Evolutionary conservation across 805 yeast species (phyloP), one percentile per base, ranked within the genome.

Genomic region (Grigorovia transvaalensis): DNA sequence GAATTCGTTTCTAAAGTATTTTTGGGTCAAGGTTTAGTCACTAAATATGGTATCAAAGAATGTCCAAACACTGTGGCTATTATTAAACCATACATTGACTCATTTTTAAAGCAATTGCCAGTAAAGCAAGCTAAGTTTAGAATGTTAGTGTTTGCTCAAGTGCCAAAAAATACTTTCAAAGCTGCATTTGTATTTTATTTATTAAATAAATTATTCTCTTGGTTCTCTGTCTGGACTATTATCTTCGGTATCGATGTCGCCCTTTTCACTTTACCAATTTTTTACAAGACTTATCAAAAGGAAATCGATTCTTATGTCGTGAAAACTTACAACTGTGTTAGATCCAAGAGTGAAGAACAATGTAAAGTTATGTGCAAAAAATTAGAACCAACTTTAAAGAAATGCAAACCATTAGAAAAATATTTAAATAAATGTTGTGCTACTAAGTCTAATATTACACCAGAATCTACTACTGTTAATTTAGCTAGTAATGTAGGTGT

Each of bases 11-110:
- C 95, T 55, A 84, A 84, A 64, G 60, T 80, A 45, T 70, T 84
- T 58, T 76, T 86, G 48, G 96, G 96, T 51, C 70, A 70, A 49
- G 96, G 97, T 18, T 75, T 90, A 56, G 83, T 91, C 54, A 78
- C 89, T 55, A 79, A 82, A 61, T 81, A 85, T 75, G 82, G 78
- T 67, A 88, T 93, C 17, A 60, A 59, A 50, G 62, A 63, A 15
- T 67, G 71, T 54, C 69, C 69, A 49, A 62, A 67, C 50, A 56
- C 60, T 20, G 69, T 62, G 23, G 70, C 65, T 40, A 47, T 59
- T 35, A 52, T 65, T 45, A 68, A 61, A 51, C 71, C 71, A 30
- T 54, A 56, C 46, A 47, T 68, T 27, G 71, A 67, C 45, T 56
- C 52, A 19, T 46, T 59, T 33, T 58, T 68, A 54, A 58, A 57